Conservation (phyloP, 2,329 filamentous ascomycete genomes). For the Ilyonectria sp. region DNA sequence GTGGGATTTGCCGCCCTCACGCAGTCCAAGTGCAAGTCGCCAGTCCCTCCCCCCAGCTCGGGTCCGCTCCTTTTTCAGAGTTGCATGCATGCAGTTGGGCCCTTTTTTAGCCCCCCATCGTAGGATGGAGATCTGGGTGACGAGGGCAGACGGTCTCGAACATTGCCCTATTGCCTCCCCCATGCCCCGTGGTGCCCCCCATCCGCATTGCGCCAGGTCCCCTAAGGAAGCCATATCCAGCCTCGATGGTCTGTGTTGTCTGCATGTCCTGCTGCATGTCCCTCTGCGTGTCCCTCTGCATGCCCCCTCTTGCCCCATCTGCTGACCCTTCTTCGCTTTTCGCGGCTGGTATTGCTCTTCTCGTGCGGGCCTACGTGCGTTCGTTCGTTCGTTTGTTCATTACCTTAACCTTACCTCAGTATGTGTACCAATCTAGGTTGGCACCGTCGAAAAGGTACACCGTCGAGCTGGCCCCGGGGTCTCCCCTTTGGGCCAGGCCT, state of each 20-base stretch:
- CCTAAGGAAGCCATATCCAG: slow-evolving; percentile 13
- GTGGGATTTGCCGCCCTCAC: slow-evolving; percentile 15
- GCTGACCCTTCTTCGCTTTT: slow-evolving; percentile 22
- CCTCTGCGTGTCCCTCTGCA: slow-evolving; percentile 9
- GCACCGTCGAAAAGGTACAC: slow-evolving; percentile 10
- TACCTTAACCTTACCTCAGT: slow-evolving; percentile 32
- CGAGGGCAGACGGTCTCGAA: slow-evolving; percentile 40
- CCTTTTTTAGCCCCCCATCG: slow-evolving; percentile 16
- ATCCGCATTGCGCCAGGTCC: slow-evolving; percentile 16
- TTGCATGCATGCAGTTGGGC: slow-evolving; percentile 35
- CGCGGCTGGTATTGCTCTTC: slow-evolving; percentile 15
- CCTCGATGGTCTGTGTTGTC: background rate
- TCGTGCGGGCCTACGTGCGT: slow-evolving; percentile 9
- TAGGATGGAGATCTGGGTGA: slow-evolving; percentile 39
- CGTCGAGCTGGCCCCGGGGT: background rate
- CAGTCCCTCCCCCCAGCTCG: slow-evolving; percentile 28
- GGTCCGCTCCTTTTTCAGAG: slow-evolving; percentile 32
- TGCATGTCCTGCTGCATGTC: slow-evolving; percentile 16
- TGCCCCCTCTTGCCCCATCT: slow-evolving; percentile 12
- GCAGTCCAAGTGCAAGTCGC: background rate
- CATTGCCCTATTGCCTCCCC: slow-evolving; percentile 27
- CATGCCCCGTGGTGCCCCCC: slow-evolving; percentile 5
- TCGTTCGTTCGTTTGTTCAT: slow-evolving; percentile 11
- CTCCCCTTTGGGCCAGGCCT: slow-evolving; percentile 17
- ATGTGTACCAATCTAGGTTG: slow-evolving; percentile 19